These are phyloP conservation scores for Botrytis squamosa DNA, from an alignment of 2,329 filamentous ascomycete species.

Conservation along the genomic window DNA sequence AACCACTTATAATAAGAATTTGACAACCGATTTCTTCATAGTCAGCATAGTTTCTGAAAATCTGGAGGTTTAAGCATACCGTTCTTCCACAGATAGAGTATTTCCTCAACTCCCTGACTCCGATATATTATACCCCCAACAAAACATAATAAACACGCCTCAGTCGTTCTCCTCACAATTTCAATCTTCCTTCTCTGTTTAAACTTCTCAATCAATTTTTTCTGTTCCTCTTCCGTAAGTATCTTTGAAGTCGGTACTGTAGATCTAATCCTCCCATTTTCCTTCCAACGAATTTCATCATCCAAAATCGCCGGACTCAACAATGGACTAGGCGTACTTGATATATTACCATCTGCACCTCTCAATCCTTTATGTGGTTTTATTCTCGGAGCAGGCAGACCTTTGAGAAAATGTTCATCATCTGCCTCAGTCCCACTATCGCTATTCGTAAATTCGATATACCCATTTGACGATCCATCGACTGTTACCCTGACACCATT, in stretches of 20 bases:
- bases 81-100: conserved; percentile 49
- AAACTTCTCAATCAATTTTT: conserved; percentile 39
- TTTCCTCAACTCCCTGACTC: conserved; percentile 46
- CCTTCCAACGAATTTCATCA: conserved; percentile 35
- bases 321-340: conserved; percentile 55
- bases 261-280: conserved; percentile 24
- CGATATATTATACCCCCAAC: conserved; percentile 49
- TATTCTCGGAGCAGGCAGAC: conserved; percentile 74
- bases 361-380: conserved; percentile 76
- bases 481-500: conserved; percentile 25
- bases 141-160: conserved; percentile 51
- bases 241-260: not conserved
- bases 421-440: conserved; percentile 95
- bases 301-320: conserved; percentile 50
- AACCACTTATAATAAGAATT: conserved; percentile 38
- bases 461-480: conserved; percentile 20
- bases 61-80: conserved; percentile 42
- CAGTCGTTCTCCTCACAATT: conserved; percentile 51
- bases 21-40: conserved; percentile 36
- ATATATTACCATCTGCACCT: conserved; percentile 54
- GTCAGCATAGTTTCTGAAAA: conserved; percentile 27
- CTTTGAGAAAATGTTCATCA: conserved; percentile 85
- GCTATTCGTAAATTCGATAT: conserved; percentile 56
- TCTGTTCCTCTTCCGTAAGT: conserved; percentile 26
- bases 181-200: conserved; percentile 49